These are phyloP conservation scores for Conticribra weissflogii DNA, from an alignment of 108 stramenopile genomes.

Conservation along the genomic window DNA sequence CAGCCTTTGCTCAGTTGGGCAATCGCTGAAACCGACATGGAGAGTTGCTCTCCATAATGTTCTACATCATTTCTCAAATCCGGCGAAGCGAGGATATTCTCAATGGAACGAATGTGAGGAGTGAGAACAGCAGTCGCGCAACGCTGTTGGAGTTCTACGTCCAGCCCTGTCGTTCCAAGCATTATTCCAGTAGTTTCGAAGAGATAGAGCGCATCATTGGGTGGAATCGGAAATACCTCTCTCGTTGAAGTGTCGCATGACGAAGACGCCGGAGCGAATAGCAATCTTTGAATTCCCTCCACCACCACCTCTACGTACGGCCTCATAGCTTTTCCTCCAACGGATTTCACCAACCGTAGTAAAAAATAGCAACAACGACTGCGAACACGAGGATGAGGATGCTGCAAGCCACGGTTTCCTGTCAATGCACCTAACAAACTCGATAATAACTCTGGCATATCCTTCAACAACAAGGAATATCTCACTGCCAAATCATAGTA, in stretches of 20 bases:
- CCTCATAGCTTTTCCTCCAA: conserved; percentile 53
- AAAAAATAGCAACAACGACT: conserved; percentile 72
- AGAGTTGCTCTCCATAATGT: conserved; percentile 46
- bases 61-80: conserved; percentile 48
- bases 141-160: conserved; percentile 51
- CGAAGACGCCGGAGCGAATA: conserved; percentile 38
- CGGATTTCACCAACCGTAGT: conserved; percentile 58
- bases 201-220: conserved; percentile 71
- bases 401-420: conserved; percentile 65
- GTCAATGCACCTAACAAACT: conserved; percentile 56
- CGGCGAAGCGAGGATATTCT: conserved; percentile 47
- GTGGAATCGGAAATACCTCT: conserved; percentile 36
- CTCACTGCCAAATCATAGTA: conserved; percentile 78
- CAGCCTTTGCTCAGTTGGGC: conserved; percentile 79
- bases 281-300: conserved; percentile 65
- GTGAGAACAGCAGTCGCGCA: conserved; percentile 68
- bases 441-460: conserved; percentile 57
- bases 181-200: conserved; percentile 79
- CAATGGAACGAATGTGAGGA: conserved; percentile 69
- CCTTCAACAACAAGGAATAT: conserved; percentile 49
- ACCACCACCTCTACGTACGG: conserved; percentile 73
- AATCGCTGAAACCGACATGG: conserved; percentile 66
- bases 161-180: conserved; percentile 71
- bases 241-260: neutral
- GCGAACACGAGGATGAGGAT: conserved; percentile 55